Conservation (phyloP, 768 basidiomycete genomes). For the Tephrocybe sp. region DNA sequence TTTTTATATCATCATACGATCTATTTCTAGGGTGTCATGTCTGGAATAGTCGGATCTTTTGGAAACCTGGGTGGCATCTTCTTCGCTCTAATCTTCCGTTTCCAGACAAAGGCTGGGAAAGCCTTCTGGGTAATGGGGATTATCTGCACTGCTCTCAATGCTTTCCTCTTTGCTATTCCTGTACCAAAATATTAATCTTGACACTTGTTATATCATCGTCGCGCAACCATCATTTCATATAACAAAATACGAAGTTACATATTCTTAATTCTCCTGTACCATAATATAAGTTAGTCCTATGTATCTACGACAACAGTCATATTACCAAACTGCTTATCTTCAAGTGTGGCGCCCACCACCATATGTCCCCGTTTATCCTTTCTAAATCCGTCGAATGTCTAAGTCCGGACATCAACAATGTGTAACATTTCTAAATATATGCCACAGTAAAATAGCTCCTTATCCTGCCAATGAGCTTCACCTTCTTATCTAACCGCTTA, state of each 20-base stretch:
- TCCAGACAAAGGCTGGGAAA: constrained; percentile 38
- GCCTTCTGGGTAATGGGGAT: constrained; percentile 49
- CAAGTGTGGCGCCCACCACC: no score
- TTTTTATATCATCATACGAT: background rate
- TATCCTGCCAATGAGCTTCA: background rate
- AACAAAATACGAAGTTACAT: no score
- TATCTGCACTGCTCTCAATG: constrained; percentile 35
- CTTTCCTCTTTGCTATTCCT: constrained; percentile 21
- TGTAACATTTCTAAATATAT: no score
- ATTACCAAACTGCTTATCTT: no score
- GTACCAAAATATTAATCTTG: constrained; percentile 23
- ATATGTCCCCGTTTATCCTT: no score
- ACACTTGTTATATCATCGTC: background rate
- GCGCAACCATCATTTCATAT: no score
- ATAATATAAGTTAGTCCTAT: background rate
- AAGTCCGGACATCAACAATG: no score
- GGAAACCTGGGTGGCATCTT: constrained; percentile 46
- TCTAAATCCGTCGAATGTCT: no score
- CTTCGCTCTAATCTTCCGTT: constrained; percentile 49
- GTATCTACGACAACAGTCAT: background rate
- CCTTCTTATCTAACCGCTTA: background rate
- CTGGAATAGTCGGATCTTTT: constrained; percentile 36
- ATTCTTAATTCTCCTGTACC: no score
- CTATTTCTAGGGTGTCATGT: constrained; percentile 30
- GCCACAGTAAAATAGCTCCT: background rate